phyloP scores from a whole-genome alignment of 805 yeast species.

The Zygosaccharomyces kombuchaensis region DNA sequence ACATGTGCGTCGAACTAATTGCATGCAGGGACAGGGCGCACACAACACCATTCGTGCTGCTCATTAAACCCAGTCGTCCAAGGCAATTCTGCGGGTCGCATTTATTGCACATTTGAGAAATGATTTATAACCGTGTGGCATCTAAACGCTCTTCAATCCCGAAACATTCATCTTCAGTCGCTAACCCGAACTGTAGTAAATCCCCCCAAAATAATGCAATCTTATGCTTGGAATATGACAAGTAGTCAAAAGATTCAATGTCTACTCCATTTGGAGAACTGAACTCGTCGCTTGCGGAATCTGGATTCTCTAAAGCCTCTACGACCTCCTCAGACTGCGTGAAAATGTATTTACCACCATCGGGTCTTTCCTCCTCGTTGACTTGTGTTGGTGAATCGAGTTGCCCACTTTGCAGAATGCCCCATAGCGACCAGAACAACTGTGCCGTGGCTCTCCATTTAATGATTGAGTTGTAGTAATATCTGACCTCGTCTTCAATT shows the following conservation, averaged over 20 bases:
- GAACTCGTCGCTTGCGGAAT: constrained; percentile 21
- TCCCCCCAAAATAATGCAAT: constrained; percentile 72
- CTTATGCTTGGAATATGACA: constrained; percentile 72
- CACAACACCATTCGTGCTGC: not conserved
- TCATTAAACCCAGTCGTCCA: no score
- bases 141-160: constrained; percentile 8
- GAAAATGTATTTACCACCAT: constrained; percentile 46
- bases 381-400: constrained; percentile 16
- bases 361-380: constrained; percentile 47
- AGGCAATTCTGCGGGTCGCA: no score
- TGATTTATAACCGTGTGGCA: constrained; percentile 2
- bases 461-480: constrained; percentile 58
- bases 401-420: constrained; percentile 69
- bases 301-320: constrained; percentile 24
- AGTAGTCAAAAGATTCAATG: constrained; percentile 70
- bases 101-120: no score
- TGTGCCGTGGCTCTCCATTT: constrained; percentile 81
- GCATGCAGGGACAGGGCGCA: no score
- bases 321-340: constrained; percentile 20
- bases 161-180: constrained; percentile 29
- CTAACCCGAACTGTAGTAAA: constrained; percentile 54
- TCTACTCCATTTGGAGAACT: constrained; percentile 24
- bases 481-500: constrained; percentile 44
- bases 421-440: constrained; percentile 88
- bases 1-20: no score